Evolutionary conservation across 176 grass and related monocot species (phyloP), one percentile per base, ranked within the genome.

Genomic region (Ampelocalamus luodianensis): DNA sequence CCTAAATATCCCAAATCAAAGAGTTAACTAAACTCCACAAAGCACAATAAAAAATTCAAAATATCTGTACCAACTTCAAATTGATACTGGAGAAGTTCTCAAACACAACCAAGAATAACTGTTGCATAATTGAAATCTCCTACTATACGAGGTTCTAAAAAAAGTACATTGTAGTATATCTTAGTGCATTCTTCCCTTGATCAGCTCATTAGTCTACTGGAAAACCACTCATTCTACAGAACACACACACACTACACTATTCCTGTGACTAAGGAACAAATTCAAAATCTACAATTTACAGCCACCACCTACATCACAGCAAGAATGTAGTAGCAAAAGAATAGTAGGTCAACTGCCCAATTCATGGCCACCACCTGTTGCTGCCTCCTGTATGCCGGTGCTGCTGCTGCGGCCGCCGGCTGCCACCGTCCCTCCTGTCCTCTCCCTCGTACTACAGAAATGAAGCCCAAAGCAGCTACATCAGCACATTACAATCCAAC

Each of bases 1-100:
- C 88, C 80, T 93, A 82, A 76, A 65, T 67, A 87, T 24, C 34
- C 68, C 34, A 83, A 88, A 79, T 81, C 78, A 50, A 83, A 79
- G 45, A 68, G 68, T 18, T 20, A 84, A 44, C 3, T 77, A 56
- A 74, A 3, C 23, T 85, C 61, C 22, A 86, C 39, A 43, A 44
- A 37, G 68, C 8, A 83, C 6, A 50, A 34, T 34, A 34, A 34
- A 34, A 34, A 34, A 34, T 17, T 73, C 75, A 53, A 34, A 63
- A 18, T 74, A 74, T 26, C 74, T 49, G 20, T 38, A 4, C 48
- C 14, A 43, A 0, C 5, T 48, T 49, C 13, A 42, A 73, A 77
- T 0, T 62, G 54, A 65, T 74, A 86, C 50, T 24, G 54, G 17
- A 73, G 10, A 37, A 68, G 68, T 24, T 80, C 53, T 62, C 22